These are phyloP conservation scores for Albugo laibachii DNA, from an alignment of 352 stramenopile genomes.

Conservation along the genomic window DNA sequence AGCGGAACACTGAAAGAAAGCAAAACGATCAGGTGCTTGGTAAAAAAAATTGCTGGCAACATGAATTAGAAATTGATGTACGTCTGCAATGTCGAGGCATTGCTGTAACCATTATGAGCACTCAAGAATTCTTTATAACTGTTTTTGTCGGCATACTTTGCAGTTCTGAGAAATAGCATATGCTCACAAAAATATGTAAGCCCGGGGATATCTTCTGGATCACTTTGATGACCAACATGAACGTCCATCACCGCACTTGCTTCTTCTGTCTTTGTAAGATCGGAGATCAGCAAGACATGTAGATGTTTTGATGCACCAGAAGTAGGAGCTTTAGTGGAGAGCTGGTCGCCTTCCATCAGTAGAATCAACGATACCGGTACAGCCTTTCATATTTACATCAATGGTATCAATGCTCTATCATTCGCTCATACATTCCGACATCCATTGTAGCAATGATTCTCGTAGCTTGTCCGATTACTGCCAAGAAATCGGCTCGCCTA, in stretches of 20 bases:
- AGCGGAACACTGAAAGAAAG: slow-evolving; percentile 94
- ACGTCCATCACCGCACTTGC: slow-evolving; percentile 88
- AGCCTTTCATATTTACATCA: no score
- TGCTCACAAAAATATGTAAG: slow-evolving; percentile 90
- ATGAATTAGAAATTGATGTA: slow-evolving; percentile 96
- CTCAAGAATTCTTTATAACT: slow-evolving; percentile 86
- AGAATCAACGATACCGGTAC: no score
- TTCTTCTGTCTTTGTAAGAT: slow-evolving; percentile 84
- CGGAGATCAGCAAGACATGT: slow-evolving; percentile 74
- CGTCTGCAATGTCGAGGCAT: slow-evolving; percentile 92
- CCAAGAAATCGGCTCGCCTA: no score
- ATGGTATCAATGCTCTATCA: no score
- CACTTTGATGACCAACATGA: slow-evolving; percentile 84
- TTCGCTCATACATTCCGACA: no score
- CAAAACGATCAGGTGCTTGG: slow-evolving; percentile 88
- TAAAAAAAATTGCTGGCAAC: slow-evolving; percentile 57
- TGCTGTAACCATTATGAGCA: slow-evolving; percentile 84
- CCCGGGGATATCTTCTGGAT: slow-evolving; percentile 70
- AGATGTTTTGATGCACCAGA: slow-evolving; percentile 16
- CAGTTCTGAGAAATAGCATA: slow-evolving; percentile 94
- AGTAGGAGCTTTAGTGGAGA: no score
- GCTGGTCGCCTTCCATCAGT: no score
- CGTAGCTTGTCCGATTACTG: no score
- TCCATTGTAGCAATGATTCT: no score
- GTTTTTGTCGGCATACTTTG: slow-evolving; percentile 92